These are phyloP conservation scores for Grigorovia yakushimaensis DNA, from an alignment of 805 yeast genomes.

Conservation along the genomic window DNA sequence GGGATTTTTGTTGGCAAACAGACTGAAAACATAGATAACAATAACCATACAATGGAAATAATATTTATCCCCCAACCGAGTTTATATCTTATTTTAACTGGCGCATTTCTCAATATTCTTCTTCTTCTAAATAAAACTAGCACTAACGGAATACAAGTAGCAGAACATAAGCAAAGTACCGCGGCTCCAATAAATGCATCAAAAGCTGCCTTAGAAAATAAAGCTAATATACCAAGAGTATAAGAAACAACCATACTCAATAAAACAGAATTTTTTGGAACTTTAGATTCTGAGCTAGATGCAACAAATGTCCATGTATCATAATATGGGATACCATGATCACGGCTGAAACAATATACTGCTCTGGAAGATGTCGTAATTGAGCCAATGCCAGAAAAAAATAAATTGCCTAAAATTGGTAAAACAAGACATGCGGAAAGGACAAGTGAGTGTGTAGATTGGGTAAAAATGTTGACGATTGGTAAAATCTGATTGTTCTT, in stretches of 20 bases:
- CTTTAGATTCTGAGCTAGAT: slow-evolving; percentile 40
- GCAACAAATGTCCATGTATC: slow-evolving; percentile 59
- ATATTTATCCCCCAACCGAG: slow-evolving; percentile 58
- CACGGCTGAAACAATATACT: slow-evolving; percentile 77
- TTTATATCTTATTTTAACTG: slow-evolving; percentile 48
- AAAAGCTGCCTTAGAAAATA: slow-evolving; percentile 65
- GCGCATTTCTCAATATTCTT: slow-evolving; percentile 54
- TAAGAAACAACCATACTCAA: slow-evolving; percentile 55
- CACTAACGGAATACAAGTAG: slow-evolving; percentile 67
- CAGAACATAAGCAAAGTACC: slow-evolving; percentile 62
- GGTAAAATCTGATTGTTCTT: slow-evolving; percentile 65
- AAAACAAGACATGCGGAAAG: slow-evolving; percentile 62
- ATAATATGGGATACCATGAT: slow-evolving; percentile 64
- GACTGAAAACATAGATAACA: slow-evolving; percentile 48
- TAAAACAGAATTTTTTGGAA: slow-evolving; percentile 62
- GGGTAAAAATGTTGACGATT: slow-evolving; percentile 63
- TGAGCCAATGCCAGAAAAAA: slow-evolving; percentile 72
- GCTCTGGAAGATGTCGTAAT: slow-evolving; percentile 74
- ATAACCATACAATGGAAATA: slow-evolving; percentile 50
- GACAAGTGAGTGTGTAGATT: slow-evolving; percentile 57
- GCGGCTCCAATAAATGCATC: slow-evolving; percentile 80
- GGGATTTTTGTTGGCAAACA: slow-evolving; percentile 63
- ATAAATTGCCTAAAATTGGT: slow-evolving; percentile 55
- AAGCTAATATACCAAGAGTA: slow-evolving; percentile 51
- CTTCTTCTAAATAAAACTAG: slow-evolving; percentile 53